Evolutionary conservation across 2,329 filamentous ascomycete species (phyloP).

Genomic region (Neoarthrinium moseri): DNA sequence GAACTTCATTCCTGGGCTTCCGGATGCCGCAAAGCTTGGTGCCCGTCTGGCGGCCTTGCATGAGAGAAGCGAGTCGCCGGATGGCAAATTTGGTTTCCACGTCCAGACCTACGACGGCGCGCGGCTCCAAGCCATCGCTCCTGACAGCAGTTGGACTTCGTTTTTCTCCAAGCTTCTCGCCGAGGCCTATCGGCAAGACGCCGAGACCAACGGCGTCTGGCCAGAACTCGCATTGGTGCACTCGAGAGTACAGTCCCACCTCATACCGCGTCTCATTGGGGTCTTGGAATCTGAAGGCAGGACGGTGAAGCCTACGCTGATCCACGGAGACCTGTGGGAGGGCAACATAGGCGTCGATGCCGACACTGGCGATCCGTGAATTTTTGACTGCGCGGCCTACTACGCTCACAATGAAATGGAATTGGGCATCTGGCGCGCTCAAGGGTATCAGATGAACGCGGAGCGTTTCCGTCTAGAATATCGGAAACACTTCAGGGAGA

Average conservation of each 20-base stretch:
- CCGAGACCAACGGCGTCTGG: slow-evolving; percentile 19
- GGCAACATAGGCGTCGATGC: slow-evolving; percentile 17
- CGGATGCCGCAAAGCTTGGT: slow-evolving; percentile 16
- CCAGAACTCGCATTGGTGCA: slow-evolving; percentile 17
- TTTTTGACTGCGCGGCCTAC: slow-evolving; percentile 17
- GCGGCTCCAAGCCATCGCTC: slow-evolving; percentile 10
- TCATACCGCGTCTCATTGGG: slow-evolving; percentile 17
- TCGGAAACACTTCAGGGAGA: slow-evolving; percentile 15
- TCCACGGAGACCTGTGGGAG: slow-evolving; percentile 21
- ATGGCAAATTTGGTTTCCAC: slow-evolving; percentile 18
- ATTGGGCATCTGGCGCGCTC: slow-evolving; percentile 16
- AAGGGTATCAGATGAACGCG: slow-evolving; percentile 16
- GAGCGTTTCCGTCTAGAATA: slow-evolving; percentile 18
- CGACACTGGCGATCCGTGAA: slow-evolving; percentile 14
- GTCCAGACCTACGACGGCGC: slow-evolving; percentile 17
- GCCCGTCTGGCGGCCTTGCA: slow-evolving; percentile 20
- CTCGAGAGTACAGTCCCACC: slow-evolving; percentile 9
- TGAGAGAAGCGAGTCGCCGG: slow-evolving; percentile 18
- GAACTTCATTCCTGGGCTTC: slow-evolving; percentile 8
- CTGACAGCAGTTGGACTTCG: slow-evolving; percentile 12
- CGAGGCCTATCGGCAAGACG: slow-evolving; percentile 18
- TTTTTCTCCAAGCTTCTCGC: slow-evolving; percentile 20
- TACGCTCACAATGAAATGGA: slow-evolving; percentile 23
- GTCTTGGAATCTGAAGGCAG: slow-evolving; percentile 12
- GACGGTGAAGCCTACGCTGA: slow-evolving; percentile 16